Evolutionary conservation across 129 eudicot species (phyloP), one percentile per base, ranked within the genome.

Genomic region (Logfia minima): DNA sequence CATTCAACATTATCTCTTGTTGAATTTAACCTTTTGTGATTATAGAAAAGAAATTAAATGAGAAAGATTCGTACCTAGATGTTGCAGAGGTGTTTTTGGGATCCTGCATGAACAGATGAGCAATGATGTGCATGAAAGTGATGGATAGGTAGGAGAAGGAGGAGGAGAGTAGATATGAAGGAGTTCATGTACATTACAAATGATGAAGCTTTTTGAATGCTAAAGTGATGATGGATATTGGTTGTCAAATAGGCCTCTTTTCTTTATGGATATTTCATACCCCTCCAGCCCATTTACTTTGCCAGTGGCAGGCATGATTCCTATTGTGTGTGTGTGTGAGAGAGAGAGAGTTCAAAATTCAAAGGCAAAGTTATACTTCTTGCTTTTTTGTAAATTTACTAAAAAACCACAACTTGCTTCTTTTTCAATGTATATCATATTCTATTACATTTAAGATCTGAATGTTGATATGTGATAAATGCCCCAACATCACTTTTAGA

Each of bases 71-170:
- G 59, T 79, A 87, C 91, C 90, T 86, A 60, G 88, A 66, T 23
- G 84, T 34, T 41, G 81, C 79, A 26, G 90, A 80, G 79, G 81
- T 90, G 79, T 79, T 86, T 84, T 90, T 90, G 77, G 93, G 89
- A 86, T 82, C 86, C 85, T 90, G 96, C 96, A 88, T 90, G 91
- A 90, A 86, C 88, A 85, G 29, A 81, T 48, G 75, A 81, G 84
- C 80, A 81, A 81, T 81, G 84, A 81, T 81, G 76, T 81, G 84
- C 84, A 81, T 81, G 80, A 56, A 78, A 75, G 65, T 41, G 87
- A 63, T 21, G 75, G 66, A 43, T 32, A 32, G n/a, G 58, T 62
- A 32, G 56, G 71, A 35, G 64, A 61, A 32, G 62, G 56, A 45
- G 70, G 52, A 80, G 83, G 81, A 75, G 77, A 32, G 76, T 45